Evolutionary conservation across 768 basidiomycete genomes (phyloP), one percentile per base, ranked within the genome.

Genomic region (Psilocybe subaeruginosa): DNA sequence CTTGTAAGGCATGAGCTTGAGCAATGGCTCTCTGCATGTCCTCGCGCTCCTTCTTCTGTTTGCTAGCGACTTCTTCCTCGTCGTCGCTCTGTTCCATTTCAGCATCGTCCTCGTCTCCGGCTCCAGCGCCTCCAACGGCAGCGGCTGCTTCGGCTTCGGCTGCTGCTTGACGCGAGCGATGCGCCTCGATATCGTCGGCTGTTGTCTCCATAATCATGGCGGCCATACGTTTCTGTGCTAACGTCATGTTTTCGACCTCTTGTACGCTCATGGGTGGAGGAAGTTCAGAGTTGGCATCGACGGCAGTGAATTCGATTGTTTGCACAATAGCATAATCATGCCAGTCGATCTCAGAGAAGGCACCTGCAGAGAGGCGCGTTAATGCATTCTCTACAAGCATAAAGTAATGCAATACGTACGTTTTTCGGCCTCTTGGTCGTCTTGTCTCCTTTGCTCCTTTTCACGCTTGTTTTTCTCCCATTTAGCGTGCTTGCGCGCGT

Each of bases 261-360:
- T 93, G 89, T 16, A 97, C 86, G 66, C 86, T 95, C 90, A 97
- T 98, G 0, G 97, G 97, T n/a, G 93, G 89, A 9, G 97, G 97
- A 27, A 99, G 81, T 69, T 99, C 96, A 9, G 92, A 87, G 43
- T 88, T 87, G 58, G 93, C 88, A 72, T 99, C 97, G 7, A 91
- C 92, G 35, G 88, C 85, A 14, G 97, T 99, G 71, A 99, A 99
- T 71, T 99, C 97, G 68, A 97, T 95, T 17, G 95, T 97, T 72
- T 98, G 95, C 5, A 98, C 97, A 58, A 97, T 93, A 43, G 95
- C 94, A 77, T 97, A 99, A 72, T 99, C 97, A 70, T 99, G 95
- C 97, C 97, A 99, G 72, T 99, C 97, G 67, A 99, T 98, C 72
- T 96, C 93, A 47, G 95, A 93, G 70, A 97, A 96, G 4, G 96